phyloP scores from a whole-genome alignment of 352 stramenopile genomes.

The Blastocystis sp. region DNA sequence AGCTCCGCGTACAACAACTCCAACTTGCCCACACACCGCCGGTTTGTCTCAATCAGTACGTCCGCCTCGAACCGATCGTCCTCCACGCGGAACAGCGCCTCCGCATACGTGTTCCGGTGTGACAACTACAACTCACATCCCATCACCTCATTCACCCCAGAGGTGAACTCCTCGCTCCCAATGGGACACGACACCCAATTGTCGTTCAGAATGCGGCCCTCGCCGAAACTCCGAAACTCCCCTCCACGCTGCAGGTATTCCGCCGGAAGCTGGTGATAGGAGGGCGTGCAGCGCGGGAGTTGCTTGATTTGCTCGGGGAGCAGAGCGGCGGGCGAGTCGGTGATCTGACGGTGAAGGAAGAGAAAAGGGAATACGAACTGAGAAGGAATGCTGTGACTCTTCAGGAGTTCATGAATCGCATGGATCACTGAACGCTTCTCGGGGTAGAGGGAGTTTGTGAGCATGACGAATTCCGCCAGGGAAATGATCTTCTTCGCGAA shows the following conservation, averaged over 20 bases:
- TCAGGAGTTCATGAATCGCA: background rate
- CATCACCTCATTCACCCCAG: background rate
- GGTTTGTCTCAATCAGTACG: slow-evolving; percentile 94
- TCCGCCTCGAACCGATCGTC: slow-evolving; percentile 95
- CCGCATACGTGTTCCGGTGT: slow-evolving; percentile 97
- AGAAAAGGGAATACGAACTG: background rate
- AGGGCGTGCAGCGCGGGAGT: slow-evolving; percentile 40
- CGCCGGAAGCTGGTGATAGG: slow-evolving; percentile 34
- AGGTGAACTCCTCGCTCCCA: slow-evolving; percentile 33
- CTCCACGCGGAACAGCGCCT: slow-evolving; percentile 96
- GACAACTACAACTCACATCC: slow-evolving; percentile 80
- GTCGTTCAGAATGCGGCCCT: slow-evolving; percentile 33
- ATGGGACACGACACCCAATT: slow-evolving; percentile 61
- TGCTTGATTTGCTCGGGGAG: slow-evolving; percentile 61
- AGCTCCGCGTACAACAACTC: slow-evolving; percentile 79
- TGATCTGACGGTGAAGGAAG: slow-evolving; percentile 8
- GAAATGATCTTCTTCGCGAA: slow-evolving; percentile 29
- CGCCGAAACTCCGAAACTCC: background rate
- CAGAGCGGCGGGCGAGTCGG: background rate
- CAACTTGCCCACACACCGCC: slow-evolving; percentile 88
- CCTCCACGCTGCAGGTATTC: slow-evolving; percentile 51
- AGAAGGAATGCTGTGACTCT: background rate
- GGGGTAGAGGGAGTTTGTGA: background rate
- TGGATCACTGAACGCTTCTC: background rate
- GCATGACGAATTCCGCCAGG: slow-evolving; percentile 20